phyloP scores from a whole-genome alignment of 1,284 basidiomycete species.

The Cutaneotrichosporon sp. region DNA sequence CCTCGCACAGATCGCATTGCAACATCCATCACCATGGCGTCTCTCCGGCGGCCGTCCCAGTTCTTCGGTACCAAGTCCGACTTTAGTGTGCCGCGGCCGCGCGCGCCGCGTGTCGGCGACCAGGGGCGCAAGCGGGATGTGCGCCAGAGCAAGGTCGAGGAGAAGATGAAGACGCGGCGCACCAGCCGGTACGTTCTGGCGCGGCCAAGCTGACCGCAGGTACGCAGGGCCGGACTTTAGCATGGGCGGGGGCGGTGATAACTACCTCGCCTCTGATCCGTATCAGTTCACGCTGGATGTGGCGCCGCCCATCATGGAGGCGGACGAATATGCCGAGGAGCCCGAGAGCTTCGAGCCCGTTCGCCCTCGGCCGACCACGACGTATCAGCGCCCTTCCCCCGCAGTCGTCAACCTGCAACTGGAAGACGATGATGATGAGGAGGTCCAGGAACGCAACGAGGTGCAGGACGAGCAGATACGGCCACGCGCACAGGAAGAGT shows the following conservation, averaged over 20 bases:
- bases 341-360: slow-evolving; percentile 1
- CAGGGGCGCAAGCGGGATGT: slow-evolving; percentile 23
- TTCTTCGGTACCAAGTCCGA: slow-evolving; percentile 17
- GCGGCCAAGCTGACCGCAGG: slow-evolving; percentile 46
- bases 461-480: slow-evolving; percentile 38
- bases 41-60: slow-evolving; percentile 30
- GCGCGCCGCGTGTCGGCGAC: slow-evolving; percentile 20
- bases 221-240: slow-evolving; percentile 46
- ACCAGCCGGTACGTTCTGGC: slow-evolving; percentile 70
- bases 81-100: slow-evolving; percentile 20
- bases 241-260: not conserved
- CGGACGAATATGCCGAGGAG: slow-evolving; percentile 24
- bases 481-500: slow-evolving; percentile 45
- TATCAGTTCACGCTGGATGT: slow-evolving; percentile 36
- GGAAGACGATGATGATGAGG: slow-evolving; percentile 16
- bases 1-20: not conserved
- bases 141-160: slow-evolving; percentile 72
- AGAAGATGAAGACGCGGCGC: slow-evolving; percentile 83
- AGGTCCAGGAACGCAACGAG: slow-evolving; percentile 21
- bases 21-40: slow-evolving; percentile 35
- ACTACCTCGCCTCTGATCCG: slow-evolving; percentile 37
- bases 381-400: slow-evolving; percentile 6
- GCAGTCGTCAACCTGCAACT: not conserved
- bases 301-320: slow-evolving; percentile 23
- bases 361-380: not conserved